A percentile compares a stretch with the other conserved stretches of the same genome.
phyloP scores from a whole-genome alignment of 345 rosid species.

The Linum usitatissimum region DNA sequence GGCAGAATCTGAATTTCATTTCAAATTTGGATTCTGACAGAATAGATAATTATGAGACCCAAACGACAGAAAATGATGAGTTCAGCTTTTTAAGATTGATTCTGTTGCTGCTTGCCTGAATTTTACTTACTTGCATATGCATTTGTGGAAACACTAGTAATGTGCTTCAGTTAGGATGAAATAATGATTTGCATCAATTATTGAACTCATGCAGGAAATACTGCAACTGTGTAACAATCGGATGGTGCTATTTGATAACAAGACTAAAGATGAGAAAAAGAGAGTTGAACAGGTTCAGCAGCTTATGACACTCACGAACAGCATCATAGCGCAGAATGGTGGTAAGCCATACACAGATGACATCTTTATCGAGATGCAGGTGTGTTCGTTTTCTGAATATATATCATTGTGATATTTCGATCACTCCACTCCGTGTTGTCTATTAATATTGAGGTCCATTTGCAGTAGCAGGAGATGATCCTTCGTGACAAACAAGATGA shows the following conservation, averaged over 20 bases:
- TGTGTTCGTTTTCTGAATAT: conserved; percentile 16
- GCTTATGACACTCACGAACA: conserved; percentile 56
- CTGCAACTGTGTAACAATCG: conserved; percentile 50
- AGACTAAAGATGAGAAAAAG: conserved; percentile 47
- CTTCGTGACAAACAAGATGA: conserved; percentile 55
- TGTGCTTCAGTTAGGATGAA: background rate
- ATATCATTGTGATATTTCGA: background rate
- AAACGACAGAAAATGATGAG: too few species aligned
- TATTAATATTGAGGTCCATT: background rate
- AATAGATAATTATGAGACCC: too few species aligned
- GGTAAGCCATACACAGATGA: conserved; percentile 77
- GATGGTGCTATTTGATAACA: conserved; percentile 66
- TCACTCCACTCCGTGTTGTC: background rate
- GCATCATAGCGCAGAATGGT: conserved; percentile 39
- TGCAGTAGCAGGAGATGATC: conserved; percentile 57
- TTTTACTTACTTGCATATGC: background rate
- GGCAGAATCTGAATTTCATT: too few species aligned
- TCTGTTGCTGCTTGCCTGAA: background rate
- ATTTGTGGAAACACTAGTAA: background rate
- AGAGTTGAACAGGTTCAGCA: conserved; percentile 44
- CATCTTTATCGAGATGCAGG: conserved; percentile 59
- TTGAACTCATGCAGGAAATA: conserved; percentile 43
- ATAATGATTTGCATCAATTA: background rate
- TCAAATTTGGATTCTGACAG: too few species aligned
- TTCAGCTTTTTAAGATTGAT: background rate